Evolutionary conservation across 1,139 yeast genomes (phyloP).

Genomic region (Taphrina communis): DNA sequence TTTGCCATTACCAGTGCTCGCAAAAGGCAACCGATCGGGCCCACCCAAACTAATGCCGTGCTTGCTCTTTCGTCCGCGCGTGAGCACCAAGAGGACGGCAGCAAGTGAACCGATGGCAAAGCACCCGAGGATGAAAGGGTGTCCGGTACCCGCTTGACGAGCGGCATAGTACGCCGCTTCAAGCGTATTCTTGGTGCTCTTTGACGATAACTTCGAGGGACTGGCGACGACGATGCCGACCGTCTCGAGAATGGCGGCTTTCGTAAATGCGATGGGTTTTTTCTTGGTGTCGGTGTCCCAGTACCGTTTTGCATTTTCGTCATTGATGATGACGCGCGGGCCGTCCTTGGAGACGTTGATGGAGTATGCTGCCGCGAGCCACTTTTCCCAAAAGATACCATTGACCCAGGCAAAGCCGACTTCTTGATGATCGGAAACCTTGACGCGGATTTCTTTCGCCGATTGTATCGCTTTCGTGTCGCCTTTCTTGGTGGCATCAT

Average conservation of each 20-base stretch:
- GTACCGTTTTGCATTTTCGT: constrained; percentile 49
- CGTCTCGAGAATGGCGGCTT: constrained; percentile 50
- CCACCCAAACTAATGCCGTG: constrained; percentile 6
- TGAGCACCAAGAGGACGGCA: constrained; percentile 22
- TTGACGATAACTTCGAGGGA: constrained; percentile 48
- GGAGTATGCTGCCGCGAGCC: constrained; percentile 52
- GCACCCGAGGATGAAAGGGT: constrained; percentile 21
- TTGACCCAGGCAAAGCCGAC: constrained; percentile 55
- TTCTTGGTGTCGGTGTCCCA: constrained; percentile 51
- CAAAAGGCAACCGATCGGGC: constrained; percentile 6
- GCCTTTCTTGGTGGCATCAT: constrained; percentile 51
- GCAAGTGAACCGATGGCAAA: constrained; percentile 15
- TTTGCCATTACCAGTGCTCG: constrained; percentile 14
- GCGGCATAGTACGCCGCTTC: constrained; percentile 41
- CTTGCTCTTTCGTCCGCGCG: constrained; percentile 8
- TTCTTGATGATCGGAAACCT: constrained; percentile 48
- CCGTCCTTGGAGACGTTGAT: constrained; percentile 46
- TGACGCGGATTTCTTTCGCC: constrained; percentile 50
- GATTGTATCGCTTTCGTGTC: constrained; percentile 50
- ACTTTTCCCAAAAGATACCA: constrained; percentile 52
- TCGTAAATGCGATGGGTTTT: constrained; percentile 48
- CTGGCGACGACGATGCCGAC: constrained; percentile 48
- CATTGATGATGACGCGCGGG: constrained; percentile 50
- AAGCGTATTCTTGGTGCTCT: constrained; percentile 46
- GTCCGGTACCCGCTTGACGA: constrained; percentile 33